phyloP scores from a whole-genome alignment of 192 early-diverging fungal genomes.

The Mortierella hygrophila region DNA sequence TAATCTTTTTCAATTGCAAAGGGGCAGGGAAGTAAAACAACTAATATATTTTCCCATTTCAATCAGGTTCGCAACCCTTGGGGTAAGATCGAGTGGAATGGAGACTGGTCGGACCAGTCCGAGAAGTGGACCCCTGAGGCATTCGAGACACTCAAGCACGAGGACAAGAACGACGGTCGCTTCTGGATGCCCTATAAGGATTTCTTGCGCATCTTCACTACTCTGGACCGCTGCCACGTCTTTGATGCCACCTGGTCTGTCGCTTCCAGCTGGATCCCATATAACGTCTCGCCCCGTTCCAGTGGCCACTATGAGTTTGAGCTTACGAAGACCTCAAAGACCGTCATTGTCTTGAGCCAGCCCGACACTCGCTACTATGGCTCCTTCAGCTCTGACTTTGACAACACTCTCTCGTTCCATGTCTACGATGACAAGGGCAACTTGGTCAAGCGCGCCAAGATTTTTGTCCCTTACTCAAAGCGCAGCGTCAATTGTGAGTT shows the following conservation, averaged over 20 bases:
- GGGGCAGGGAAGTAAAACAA: background rate
- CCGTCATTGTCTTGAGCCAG: slow-evolving; percentile 49
- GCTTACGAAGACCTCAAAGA: slow-evolving; percentile 16
- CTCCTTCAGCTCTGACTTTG: slow-evolving; percentile 38
- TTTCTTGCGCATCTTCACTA: slow-evolving; percentile 47
- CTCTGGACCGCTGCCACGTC: slow-evolving; percentile 43
- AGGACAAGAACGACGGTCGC: slow-evolving; percentile 48
- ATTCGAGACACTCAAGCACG: slow-evolving; percentile 34
- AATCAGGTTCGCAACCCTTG: slow-evolving; percentile 64
- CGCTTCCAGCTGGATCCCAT: slow-evolving; percentile 54
- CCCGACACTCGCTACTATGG: slow-evolving; percentile 54
- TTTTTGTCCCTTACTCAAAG: slow-evolving; percentile 40
- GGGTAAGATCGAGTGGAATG: slow-evolving; percentile 67
- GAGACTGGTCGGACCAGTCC: slow-evolving; percentile 56
- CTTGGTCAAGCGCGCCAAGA: slow-evolving; percentile 41
- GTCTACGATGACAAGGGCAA: slow-evolving; percentile 32
- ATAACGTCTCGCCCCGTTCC: slow-evolving; percentile 54
- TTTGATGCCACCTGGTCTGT: slow-evolving; percentile 53
- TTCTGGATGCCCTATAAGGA: slow-evolving; percentile 60
- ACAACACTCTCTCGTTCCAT: slow-evolving; percentile 44
- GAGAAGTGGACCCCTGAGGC: slow-evolving; percentile 56
- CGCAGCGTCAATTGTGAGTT: slow-evolving; percentile 54
- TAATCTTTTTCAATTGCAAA: background rate
- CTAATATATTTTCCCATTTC: background rate
- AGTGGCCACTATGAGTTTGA: slow-evolving; percentile 42